Evolutionary conservation across 2,329 filamentous ascomycete genomes (phyloP).

Genomic region (Cladorrhinum sp.): DNA sequence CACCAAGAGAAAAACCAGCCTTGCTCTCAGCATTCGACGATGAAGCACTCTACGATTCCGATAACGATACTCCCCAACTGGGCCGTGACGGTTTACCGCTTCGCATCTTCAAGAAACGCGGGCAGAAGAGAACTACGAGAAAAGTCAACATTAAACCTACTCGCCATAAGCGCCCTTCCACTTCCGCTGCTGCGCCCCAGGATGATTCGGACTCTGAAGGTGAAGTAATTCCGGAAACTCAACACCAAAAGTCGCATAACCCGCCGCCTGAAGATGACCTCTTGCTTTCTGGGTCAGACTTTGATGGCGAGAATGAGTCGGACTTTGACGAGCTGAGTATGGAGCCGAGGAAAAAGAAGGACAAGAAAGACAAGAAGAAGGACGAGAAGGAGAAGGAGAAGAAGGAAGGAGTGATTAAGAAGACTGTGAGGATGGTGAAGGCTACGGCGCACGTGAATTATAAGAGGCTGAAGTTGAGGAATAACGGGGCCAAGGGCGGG

Average conservation of each 20-base stretch:
- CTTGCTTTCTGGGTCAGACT: constrained; percentile 34
- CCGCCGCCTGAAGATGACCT: constrained; percentile 20
- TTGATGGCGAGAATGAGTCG: constrained; percentile 28
- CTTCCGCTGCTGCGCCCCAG: constrained; percentile 29
- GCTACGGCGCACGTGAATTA: constrained; percentile 65
- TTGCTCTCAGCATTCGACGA: constrained; percentile 63
- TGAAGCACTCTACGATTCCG: constrained; percentile 53
- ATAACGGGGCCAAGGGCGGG: constrained; percentile 60
- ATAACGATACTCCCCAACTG: constrained; percentile 39
- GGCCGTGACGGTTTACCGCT: constrained; percentile 58
- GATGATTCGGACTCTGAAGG: constrained; percentile 36
- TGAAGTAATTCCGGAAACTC: constrained; percentile 41
- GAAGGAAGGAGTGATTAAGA: constrained; percentile 45
- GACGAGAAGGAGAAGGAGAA: constrained; percentile 31
- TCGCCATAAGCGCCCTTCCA: constrained; percentile 45
- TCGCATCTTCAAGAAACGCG: constrained; percentile 76
- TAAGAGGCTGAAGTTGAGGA: constrained; percentile 61
- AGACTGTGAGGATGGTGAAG: constrained; percentile 58
- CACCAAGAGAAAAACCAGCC: constrained; percentile 27
- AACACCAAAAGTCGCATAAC: constrained; percentile 29
- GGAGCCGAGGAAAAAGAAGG: constrained; percentile 34
- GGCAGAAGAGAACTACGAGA: constrained; percentile 74
- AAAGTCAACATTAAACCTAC: constrained; percentile 61
- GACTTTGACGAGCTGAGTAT: constrained; percentile 37
- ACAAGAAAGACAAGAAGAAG: constrained; percentile 21